These are phyloP conservation scores for Martiniozyma asiatica DNA, from an alignment of 1,139 yeast species.

Conservation along the genomic window DNA sequence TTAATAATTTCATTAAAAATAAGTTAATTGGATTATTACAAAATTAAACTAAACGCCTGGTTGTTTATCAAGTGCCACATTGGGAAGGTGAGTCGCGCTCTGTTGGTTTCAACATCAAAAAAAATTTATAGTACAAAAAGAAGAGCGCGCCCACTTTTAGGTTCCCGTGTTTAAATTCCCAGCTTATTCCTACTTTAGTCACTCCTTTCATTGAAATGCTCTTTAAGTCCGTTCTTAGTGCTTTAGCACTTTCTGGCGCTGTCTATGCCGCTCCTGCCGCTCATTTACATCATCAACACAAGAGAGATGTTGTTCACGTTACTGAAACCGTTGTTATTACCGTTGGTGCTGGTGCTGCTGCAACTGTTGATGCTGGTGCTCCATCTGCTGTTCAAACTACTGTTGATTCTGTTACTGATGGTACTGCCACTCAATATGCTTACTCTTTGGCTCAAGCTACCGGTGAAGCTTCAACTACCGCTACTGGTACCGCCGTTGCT, in stretches of 20 bases:
- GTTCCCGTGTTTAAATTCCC: too few relatives aligned
- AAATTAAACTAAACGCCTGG: too few relatives aligned
- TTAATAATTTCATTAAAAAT: too few relatives aligned
- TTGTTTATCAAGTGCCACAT: too few relatives aligned
- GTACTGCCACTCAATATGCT: slow-evolving; percentile 3
- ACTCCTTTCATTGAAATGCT: too few relatives aligned
- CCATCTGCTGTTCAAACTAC: slow-evolving; percentile 19
- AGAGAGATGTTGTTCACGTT: slow-evolving; percentile 34
- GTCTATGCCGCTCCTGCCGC: slow-evolving; percentile 28
- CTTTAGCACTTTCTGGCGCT: slow-evolving; percentile 27
- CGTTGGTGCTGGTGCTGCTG: slow-evolving; percentile 24
- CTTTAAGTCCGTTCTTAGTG: slow-evolving; percentile 13
- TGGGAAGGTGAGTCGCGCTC: too few relatives aligned
- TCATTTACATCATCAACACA: slow-evolving; percentile 30
- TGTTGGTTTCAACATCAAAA: too few relatives aligned
- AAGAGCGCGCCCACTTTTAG: too few relatives aligned
- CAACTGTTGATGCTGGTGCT: slow-evolving; percentile 21
- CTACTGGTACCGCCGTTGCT: slow-evolving; percentile 9
- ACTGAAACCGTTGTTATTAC: slow-evolving; percentile 31
- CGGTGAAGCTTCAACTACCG: slow-evolving; percentile 16
- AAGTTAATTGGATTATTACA: too few relatives aligned
- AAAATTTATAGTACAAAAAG: too few relatives aligned
- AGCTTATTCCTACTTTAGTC: too few relatives aligned
- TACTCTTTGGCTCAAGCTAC: background rate
- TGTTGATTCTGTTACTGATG: slow-evolving; percentile 17